Evolutionary conservation across 345 rosid genomes (phyloP), one percentile per base, ranked within the genome.

Genomic region (Syzygium jambos): DNA sequence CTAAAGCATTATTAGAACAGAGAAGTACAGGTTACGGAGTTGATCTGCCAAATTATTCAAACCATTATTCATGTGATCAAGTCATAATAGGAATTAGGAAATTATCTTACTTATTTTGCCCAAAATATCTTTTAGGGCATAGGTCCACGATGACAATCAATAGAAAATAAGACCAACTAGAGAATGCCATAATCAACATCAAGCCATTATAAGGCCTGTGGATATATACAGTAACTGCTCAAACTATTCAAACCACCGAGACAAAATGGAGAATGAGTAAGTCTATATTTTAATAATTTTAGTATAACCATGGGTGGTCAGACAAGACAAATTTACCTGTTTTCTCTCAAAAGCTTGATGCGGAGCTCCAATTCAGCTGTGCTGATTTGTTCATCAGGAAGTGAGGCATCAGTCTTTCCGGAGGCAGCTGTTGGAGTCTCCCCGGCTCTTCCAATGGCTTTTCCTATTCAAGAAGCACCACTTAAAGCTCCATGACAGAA

Each of bases 311-410:
- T 30, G 27, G 52, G 59, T 88, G 49, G 55, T 29, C 82, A 29
- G 92, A 80, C n/a, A 53, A 87, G 78, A 83, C 86, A 65, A 84
- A 51, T 30, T 88, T 86, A 96, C 99, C 94, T 91, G 90, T 94
- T 92, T 86, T 95, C 96, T 89, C 85, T 93, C 88, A 98, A 93
- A 87, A 95, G 91, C 90, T 95, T 94, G 87, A 96, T 94, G 27
- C 98, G 95, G 46, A 92, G 92, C 90, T 94, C 93, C 89, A 95
- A 86, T 87, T 96, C 99, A 86, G 91, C 92, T 41, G 90, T 89
- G 90, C 93, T 96, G 55, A 94, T 97, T 89, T 96, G 98, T 87
- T 95, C 98, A 87, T 91, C 89, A 80, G 94, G 91, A 91, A 85
- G 59, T 7, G 89, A 29, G 82, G 89, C 92, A 86, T 91, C 80